Evolutionary conservation across 1,139 yeast genomes (phyloP), one percentile per base, ranked within the genome.

Genomic region (Sugiyamaella xylanicola): DNA sequence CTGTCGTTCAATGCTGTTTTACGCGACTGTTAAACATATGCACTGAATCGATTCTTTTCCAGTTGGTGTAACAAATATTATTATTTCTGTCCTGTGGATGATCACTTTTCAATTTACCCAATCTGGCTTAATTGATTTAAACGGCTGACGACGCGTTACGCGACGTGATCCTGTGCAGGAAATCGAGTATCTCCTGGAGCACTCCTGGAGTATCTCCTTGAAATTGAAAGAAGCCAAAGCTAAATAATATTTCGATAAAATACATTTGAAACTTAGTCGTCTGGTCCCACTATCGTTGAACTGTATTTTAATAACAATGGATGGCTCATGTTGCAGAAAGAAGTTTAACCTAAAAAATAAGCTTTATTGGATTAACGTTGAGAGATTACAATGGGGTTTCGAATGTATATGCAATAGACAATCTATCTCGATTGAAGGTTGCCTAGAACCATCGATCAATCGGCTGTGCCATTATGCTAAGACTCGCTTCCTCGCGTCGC

Each of bases 101-200:
- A 25, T 25, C 32, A 5, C 15, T 13, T 32, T 32, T 32, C 37
- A 32, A 32, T 32, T 32, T 32, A 32, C 37, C 37, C 15, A 32
- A 32, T 8, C 5, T 15, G 37, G 37, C 37, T 32, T 32, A 32
- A 32, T 32, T 32, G 37, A 32, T 11, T 25, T 11, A 13, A 7
- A 32, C 37, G 37, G 37, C 37, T n/a, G 37, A 8, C 37, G 37
- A 32, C 37, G 37, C 37, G 37, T 15, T 8, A 32, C 37, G 37
- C 37, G 37, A 8, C 37, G 37, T 32, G 37, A 4, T 32, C 15
- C 15, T n/a, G 4, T 32, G 37, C 37, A 32, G n/a, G n/a, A n/a
- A n/a, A n/a, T n/a, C n/a, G n/a, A n/a, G n/a, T n/a, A n/a, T n/a
- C n/a, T n/a, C n/a, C n/a, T n/a, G n/a, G n/a, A n/a, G n/a, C n/a